A percentile compares a stretch with the other conserved stretches of the same genome.
Conservation (phyloP, 352 stramenopile genomes). For the Thraustotheca clavata region DNA sequence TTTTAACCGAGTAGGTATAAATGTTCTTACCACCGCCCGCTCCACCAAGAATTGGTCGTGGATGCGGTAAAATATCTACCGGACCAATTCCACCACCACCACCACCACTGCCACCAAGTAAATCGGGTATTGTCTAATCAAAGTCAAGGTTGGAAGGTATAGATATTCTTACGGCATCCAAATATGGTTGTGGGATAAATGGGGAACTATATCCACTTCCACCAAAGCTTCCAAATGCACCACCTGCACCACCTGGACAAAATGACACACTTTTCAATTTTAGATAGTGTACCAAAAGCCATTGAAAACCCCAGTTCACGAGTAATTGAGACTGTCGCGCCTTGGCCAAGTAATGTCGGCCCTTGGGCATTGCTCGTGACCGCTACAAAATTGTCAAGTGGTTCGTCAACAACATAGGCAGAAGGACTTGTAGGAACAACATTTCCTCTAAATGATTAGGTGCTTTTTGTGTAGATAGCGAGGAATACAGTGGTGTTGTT, state of each 20-base stretch:
- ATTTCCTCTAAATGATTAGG: conserved; percentile 48
- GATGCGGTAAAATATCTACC: conserved; percentile 61
- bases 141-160: conserved; percentile 10
- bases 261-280: conserved; percentile 49
- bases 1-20: neutral
- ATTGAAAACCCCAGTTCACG: neutral
- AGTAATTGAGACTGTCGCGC: conserved; percentile 20
- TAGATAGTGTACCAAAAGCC: conserved; percentile 27
- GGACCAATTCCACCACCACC: conserved; percentile 74
- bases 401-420: conserved; percentile 24
- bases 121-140: conserved; percentile 41
- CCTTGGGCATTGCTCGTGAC: conserved; percentile 33
- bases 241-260: conserved; percentile 79
- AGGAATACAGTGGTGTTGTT: neutral
- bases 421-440: conserved; percentile 68
- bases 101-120: conserved; percentile 89
- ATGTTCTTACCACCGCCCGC: conserved; percentile 81
- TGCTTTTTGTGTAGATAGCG: neutral
- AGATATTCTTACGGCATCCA: conserved; percentile 22
- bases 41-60: conserved; percentile 76
- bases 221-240: conserved; percentile 42
- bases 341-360: conserved; percentile 16
- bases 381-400: conserved; percentile 26
- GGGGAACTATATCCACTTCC: conserved; percentile 43
- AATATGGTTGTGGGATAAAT: conserved; percentile 20